A percentile compares a stretch with the other conserved stretches of the same genome.
These are phyloP conservation scores for Inonotus obliquus DNA, from an alignment of 1,284 basidiomycete species.

Conservation along the genomic window DNA sequence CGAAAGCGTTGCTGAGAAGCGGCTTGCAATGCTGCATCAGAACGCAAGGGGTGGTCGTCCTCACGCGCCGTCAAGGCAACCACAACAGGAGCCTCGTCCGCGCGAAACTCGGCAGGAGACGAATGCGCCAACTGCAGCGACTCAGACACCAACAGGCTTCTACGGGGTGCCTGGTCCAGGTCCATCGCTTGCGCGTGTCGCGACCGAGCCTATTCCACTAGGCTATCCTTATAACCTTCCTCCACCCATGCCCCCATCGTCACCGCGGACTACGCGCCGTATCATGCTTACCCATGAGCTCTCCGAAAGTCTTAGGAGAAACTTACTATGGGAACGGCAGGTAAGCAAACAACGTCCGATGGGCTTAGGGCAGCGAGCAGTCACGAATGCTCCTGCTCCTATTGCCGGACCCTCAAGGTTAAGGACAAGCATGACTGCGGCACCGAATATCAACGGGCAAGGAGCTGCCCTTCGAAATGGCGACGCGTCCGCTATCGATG, in stretches of 20 bases:
- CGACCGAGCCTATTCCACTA: conserved; percentile 51
- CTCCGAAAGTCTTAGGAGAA: conserved; percentile 78
- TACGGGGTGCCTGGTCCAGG: not conserved
- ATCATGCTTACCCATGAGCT: conserved; percentile 84
- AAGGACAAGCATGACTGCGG: conserved; percentile 28
- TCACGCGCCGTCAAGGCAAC: conserved; percentile 7
- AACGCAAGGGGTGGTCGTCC: conserved; percentile 30
- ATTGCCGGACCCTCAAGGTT: conserved; percentile 19
- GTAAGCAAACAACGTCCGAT: conserved; percentile 50
- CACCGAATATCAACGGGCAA: conserved; percentile 21
- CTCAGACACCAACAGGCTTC: not conserved
- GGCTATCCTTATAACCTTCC: conserved; percentile 74
- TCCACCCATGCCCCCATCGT: conserved; percentile 62
- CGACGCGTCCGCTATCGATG: not conserved
- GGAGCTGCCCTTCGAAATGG: not conserved
- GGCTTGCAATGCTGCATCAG: conserved; percentile 45
- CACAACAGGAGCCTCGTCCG: conserved; percentile 22
- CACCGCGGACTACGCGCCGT: conserved; percentile 79
- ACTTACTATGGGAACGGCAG: conserved; percentile 83
- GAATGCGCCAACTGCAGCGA: not conserved
- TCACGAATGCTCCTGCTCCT: conserved; percentile 25
- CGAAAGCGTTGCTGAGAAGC: conserved; percentile 58
- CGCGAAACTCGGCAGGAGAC: conserved; percentile 18
- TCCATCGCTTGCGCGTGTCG: conserved; percentile 16
- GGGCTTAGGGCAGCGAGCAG: conserved; percentile 30